Conservation (phyloP, 2,329 filamentous ascomycete genomes). For the Pezicula neosporulosa region DNA sequence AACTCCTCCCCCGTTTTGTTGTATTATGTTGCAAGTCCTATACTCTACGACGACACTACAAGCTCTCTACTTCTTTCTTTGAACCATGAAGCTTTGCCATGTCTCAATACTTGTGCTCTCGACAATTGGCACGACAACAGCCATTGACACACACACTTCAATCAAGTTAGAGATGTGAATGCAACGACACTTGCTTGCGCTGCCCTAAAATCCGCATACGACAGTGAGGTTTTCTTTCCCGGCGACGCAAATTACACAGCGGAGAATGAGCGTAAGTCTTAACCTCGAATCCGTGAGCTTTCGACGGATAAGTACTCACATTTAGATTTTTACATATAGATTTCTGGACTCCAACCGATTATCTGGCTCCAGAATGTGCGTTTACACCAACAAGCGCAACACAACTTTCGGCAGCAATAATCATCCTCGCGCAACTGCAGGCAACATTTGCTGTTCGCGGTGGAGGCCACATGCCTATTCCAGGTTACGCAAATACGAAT, state of each 20-base stretch:
- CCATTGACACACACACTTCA: no score
- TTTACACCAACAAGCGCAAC: conserved; percentile 2
- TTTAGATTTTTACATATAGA: not conserved
- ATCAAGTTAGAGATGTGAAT: no score
- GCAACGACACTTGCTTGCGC: no score
- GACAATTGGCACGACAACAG: no score
- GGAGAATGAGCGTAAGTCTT: conserved; percentile 7
- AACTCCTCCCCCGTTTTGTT: no score
- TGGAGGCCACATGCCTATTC: conserved; percentile 13
- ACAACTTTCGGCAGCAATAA: conserved; percentile 8
- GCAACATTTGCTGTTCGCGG: conserved; percentile 10
- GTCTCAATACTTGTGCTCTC: no score
- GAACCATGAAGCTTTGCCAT: no score
- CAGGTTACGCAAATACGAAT: conserved; percentile 5
- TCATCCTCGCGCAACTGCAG: conserved; percentile 3
- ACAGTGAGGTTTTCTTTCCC: conserved; percentile 1
- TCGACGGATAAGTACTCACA: not conserved
- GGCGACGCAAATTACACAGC: conserved; percentile 7
- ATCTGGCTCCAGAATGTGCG: conserved; percentile 9
- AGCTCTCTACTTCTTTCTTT: no score
- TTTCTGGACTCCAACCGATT: conserved; percentile 9
- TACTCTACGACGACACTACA: no score
- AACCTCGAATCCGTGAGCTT: not conserved
- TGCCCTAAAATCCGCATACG: no score
- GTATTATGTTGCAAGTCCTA: no score